Evolutionary conservation across 768 basidiomycete species (phyloP).

Genomic region (Asterophora lycoperdoides): DNA sequence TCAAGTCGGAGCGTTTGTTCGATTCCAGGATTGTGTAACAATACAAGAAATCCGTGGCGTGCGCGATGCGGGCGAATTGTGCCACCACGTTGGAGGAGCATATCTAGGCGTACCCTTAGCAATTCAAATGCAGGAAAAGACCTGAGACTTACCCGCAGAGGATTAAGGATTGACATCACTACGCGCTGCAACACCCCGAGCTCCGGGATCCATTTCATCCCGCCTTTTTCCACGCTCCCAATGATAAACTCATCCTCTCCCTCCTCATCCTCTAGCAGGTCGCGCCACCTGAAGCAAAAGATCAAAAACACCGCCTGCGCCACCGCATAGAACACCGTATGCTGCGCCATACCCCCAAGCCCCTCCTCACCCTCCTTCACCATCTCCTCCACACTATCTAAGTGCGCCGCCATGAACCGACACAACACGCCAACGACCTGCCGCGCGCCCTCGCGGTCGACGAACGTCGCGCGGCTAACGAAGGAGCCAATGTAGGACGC

Average conservation of each 20-base stretch:
- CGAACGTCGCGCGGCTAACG: conserved; percentile 84
- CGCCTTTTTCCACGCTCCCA: conserved; percentile 18
- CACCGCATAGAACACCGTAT: conserved; percentile 88
- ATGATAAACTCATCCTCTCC: conserved; percentile 39
- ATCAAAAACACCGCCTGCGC: conserved; percentile 91
- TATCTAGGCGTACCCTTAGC: conserved; percentile 41
- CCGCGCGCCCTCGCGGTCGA: conserved; percentile 70
- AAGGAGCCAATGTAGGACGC: conserved; percentile 92
- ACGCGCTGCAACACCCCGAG: conserved; percentile 75
- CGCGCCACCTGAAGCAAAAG: conserved; percentile 97
- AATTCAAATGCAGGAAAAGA: not conserved
- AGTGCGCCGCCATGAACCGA: conserved; percentile 70
- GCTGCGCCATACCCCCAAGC: conserved; percentile 31
- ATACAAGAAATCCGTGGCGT: conserved; percentile 87
- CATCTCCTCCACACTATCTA: conserved; percentile 64
- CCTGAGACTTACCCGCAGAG: conserved; percentile 64
- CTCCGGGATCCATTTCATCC: conserved; percentile 81
- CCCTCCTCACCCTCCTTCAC: conserved; percentile 33
- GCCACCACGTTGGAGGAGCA: conserved; percentile 88
- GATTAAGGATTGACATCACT: conserved; percentile 80
- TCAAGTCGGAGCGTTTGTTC: conserved; percentile 69
- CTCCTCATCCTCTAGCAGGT: conserved; percentile 66
- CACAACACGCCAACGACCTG: conserved; percentile 82
- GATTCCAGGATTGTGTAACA: conserved; percentile 89
- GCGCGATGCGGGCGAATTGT: conserved; percentile 93